Base-by-base conservation (phyloP, 208 protist genomes). In the Wallacemonas rigidus region DNA sequence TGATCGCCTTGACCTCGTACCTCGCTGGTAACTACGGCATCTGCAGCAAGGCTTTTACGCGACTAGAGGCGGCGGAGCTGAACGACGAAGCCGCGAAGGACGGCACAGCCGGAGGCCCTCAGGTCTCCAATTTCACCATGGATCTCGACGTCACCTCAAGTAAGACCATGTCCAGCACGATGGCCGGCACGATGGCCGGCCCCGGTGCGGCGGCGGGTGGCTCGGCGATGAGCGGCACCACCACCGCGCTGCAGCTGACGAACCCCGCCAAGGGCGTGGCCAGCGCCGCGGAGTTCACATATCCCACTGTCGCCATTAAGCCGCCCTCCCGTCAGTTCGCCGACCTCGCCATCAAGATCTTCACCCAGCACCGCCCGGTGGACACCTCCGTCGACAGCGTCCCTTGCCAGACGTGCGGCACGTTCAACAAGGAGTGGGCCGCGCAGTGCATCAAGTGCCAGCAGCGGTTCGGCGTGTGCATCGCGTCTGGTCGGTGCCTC, bases 31-130 rank as follows among this genome's bases (percentile, higher is more conserved):
- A 96, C 78, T 98, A 88, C 60, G 88, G 83, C 48, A 68, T 98
- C 14, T 99, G 97, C 83, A 98, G 97, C 47, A 91, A 92, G 71
- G 97, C 98, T 17, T 98, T 99, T 76, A 96, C 95, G 11, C 88
- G 95, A 40, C 85, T 99, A 17, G 96, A 99, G 81, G 79, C 87
- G 17, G 83, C 97, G 36, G 94, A 97, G 83, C 81, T 69, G 45
- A 91, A 85, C 72, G 87, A 87, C 71, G 82, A 85, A 50, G 57
- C 15, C 57, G 67, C 45, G 40, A 67, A 78, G 14, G 47, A 45
- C 65, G 72, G 62, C 35, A 73, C 40, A 36, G 67, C n/a, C 15
- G 74, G 68, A 7, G 76, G 69, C 12, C 72, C 76, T 50, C 79
- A 88, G 65, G 67, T 89, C 35, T 82, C 92, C 40, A 86, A 90